Conservation (phyloP, 1,139 yeast genomes). For the Blastobotrys malaysiensis region DNA sequence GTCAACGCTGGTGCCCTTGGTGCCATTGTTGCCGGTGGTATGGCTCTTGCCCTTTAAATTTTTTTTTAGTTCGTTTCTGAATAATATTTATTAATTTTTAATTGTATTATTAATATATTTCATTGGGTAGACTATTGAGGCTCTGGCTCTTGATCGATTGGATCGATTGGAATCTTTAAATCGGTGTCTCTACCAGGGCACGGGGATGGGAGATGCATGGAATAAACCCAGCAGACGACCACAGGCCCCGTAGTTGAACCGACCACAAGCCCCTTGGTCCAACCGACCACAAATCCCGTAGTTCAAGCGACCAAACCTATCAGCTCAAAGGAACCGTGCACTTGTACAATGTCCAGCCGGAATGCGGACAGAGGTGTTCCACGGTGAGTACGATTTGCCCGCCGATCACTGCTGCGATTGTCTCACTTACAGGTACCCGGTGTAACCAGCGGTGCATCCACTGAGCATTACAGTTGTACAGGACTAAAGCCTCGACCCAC, state of each 20-base stretch:
- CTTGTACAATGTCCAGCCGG: background rate
- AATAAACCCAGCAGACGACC: too few species aligned
- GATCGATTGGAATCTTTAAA: too few species aligned
- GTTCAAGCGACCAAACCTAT: too few species aligned
- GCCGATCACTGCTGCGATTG: background rate
- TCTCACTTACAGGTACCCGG: background rate
- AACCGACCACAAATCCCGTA: too few species aligned
- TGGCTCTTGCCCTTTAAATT: constrained; percentile 57
- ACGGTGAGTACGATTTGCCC: background rate
- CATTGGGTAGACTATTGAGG: background rate
- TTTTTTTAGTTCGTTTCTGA: background rate
- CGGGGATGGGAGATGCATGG: too few species aligned
- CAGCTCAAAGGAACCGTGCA: too few species aligned
- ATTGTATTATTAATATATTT: constrained; percentile 5
- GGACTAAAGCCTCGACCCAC: background rate
- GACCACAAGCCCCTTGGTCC: too few species aligned
- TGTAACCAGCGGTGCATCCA: background rate
- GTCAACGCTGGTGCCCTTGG: constrained; percentile 60
- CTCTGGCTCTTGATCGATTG: too few species aligned
- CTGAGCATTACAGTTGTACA: background rate
- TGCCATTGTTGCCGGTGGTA: constrained; percentile 72
- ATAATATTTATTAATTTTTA: constrained; percentile 1
- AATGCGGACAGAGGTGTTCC: background rate
- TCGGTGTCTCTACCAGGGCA: too few species aligned
- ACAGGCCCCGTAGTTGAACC: too few species aligned